These are phyloP conservation scores for Iris macrosiphon DNA, from an alignment of 106 monocot species.

Conservation along the genomic window DNA sequence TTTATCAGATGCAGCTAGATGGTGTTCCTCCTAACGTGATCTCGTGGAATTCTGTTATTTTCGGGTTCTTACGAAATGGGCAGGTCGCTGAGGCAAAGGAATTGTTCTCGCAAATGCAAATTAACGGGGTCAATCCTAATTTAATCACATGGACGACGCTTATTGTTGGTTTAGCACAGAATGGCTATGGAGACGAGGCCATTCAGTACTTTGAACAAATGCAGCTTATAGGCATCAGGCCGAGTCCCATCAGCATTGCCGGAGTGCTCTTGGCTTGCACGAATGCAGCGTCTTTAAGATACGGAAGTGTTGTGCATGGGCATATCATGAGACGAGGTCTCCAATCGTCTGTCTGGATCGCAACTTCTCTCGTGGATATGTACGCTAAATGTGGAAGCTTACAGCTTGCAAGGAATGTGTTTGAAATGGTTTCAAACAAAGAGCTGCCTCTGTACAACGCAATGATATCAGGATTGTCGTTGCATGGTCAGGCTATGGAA, in stretches of 20 bases:
- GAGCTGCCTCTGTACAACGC: constrained; percentile 20
- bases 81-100: constrained; percentile 30
- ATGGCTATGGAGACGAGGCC: constrained; percentile 26
- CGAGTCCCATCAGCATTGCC: constrained; percentile 15
- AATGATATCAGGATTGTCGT: constrained; percentile 39
- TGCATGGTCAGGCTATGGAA: constrained; percentile 46
- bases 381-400: constrained; percentile 40
- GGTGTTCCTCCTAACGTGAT: constrained; percentile 34
- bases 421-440: constrained; percentile 12
- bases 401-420: constrained; percentile 11
- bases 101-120: constrained; percentile 35
- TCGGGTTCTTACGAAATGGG: constrained; percentile 26
- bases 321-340: constrained; percentile 19
- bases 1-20: constrained; percentile 39
- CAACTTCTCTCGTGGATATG: constrained; percentile 29
- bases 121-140: constrained; percentile 17
- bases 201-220: constrained; percentile 26
- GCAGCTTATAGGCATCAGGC: constrained; percentile 18
- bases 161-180: constrained; percentile 27
- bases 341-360: constrained; percentile 8
- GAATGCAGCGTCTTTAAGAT: not conserved
- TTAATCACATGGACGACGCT: constrained; percentile 33
- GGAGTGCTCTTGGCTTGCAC: constrained; percentile 27
- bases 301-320: constrained; percentile 30
- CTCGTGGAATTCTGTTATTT: constrained; percentile 57